Conservation (phyloP, 176 grass and related monocot species). For the maize (Zea mays) region Zm-B73-REFERENCE-NAM-5.0 NC_050098.1:209053501-209054000, state of each 20-base stretch:
- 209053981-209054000: constrained; percentile 31
- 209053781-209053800: constrained; percentile 89
- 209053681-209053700: constrained; percentile 80
- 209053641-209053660: constrained; percentile 42
- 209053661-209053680: constrained; percentile 60
- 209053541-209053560: constrained; percentile 79
- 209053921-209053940: constrained; percentile 77
- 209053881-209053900: constrained; percentile 56
- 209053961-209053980: constrained; percentile 67
- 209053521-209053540: constrained; percentile 70
- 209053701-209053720: constrained; percentile 71
- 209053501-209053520: constrained; percentile 67
- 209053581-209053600: constrained; percentile 71
- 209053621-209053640: constrained; percentile 38
- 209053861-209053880: constrained; percentile 85
- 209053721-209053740: constrained; percentile 68
- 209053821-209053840: constrained; percentile 45
- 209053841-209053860: constrained; percentile 35
- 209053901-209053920: constrained; percentile 75
- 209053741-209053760: constrained; percentile 72
- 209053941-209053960: constrained; percentile 63
- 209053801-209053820: constrained; percentile 83
- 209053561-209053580: constrained; percentile 60
- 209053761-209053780: constrained; percentile 75
- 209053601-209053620: constrained; percentile 45